These are phyloP conservation scores for Backusella luteola DNA, from an alignment of 192 early-diverging fungal genomes.

Conservation along the genomic window DNA sequence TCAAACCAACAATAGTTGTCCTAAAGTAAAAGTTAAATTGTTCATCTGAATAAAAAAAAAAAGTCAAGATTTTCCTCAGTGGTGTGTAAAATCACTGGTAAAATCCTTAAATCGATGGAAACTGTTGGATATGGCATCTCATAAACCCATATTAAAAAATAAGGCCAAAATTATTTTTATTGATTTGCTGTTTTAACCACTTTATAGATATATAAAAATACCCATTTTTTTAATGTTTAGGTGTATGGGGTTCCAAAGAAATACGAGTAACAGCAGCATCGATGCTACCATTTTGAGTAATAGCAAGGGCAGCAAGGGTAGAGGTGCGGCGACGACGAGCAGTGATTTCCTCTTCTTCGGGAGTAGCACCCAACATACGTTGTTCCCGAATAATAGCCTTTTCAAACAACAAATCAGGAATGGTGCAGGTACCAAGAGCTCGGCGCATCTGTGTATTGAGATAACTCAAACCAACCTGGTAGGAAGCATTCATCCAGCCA, in stretches of 20 bases:
- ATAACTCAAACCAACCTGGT: slow-evolving; percentile 79
- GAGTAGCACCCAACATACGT: slow-evolving; percentile 8
- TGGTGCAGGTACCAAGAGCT: slow-evolving; percentile 73
- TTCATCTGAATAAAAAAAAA: too few relatives aligned
- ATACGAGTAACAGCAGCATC: slow-evolving; percentile 15
- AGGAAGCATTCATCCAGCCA: slow-evolving; percentile 98
- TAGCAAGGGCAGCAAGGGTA: slow-evolving; percentile 15
- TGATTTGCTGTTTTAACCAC: neutral
- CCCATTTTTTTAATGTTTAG: neutral
- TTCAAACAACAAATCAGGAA: slow-evolving; percentile 66
- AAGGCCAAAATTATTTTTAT: neutral
- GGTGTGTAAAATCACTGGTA: too few relatives aligned
- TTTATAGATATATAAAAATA: neutral
- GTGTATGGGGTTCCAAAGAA: neutral
- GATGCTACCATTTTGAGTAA: slow-evolving; percentile 28
- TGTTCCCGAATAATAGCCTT: slow-evolving; percentile 24
- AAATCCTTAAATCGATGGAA: too few relatives aligned
- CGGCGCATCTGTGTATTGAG: slow-evolving; percentile 70
- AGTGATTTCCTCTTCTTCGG: slow-evolving; percentile 5
- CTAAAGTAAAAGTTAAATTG: too few relatives aligned
- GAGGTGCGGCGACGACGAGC: slow-evolving; percentile 5
- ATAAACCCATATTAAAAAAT: neutral
- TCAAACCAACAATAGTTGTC: neutral
- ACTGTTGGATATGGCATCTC: neutral
- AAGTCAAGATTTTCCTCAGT: too few relatives aligned